Base-by-base conservation (phyloP, 148 eudicot genomes). In the Nepenthes mirabilis region DNA sequence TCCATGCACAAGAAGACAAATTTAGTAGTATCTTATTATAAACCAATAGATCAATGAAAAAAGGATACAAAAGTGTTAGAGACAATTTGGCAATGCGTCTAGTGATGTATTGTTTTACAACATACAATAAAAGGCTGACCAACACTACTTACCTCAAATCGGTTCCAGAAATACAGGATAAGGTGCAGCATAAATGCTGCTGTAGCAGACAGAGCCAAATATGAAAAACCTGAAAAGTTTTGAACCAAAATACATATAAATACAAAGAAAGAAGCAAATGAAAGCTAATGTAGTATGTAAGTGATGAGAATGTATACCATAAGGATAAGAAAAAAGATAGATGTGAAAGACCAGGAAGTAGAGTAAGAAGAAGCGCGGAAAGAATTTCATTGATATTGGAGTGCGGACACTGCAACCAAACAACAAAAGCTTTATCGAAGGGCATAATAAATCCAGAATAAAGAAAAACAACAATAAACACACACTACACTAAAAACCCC, bases 141-240 rank as follows among this genome's bases (percentile, higher is more conserved):
- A 52, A n/a, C 23, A 23, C 23, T 23, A 23, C 23, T 58, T 75
- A 88, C 98, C 95, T 91, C 96, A 68, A 91, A 91, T 33, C 87
- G 82, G 70, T 91, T 91, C 98, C 98, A 91, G 63, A 91, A 91
- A 68, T 91, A 91, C 57, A 91, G 80, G 69, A 91, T 86, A 56
- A 91, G 96, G 66, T 91, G 98, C 73, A 82, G 85, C 98, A 91
- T 85, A 79, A 85, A 91, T 65, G 96, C 90, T 43, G 96, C 96
- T 55, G 96, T 80, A n/a, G 98, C 84, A 47, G 91, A 85, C 36
- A 91, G 77, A 65, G 96, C 98, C 78, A 91, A 71, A 75, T 88
- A 91, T 6, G 98, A 88, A 74, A 91, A 91, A 57, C 98, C 98
- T 88, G 73, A 65, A 56, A 68, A 33, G 32, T 36, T 36, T 36